Evolutionary conservation across 352 stramenopile species (phyloP).

Genomic region (Globisporangium paroecandrum): DNA sequence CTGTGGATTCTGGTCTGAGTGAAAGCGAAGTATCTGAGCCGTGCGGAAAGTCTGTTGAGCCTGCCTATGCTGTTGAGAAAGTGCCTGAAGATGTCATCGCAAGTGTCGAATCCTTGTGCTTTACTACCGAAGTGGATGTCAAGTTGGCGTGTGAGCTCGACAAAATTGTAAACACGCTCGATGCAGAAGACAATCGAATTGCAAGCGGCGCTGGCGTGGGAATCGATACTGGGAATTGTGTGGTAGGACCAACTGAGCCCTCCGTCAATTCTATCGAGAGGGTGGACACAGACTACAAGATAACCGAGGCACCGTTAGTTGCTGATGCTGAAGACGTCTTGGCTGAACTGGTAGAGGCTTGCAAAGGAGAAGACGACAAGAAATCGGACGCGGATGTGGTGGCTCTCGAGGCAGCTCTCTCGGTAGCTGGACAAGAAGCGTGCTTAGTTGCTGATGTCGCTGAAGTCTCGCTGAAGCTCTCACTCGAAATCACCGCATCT

Average conservation of each 20-base stretch:
- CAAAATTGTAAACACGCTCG: no score
- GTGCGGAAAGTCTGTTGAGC: not conserved
- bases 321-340: not conserved
- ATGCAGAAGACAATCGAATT: not conserved
- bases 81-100: no score
- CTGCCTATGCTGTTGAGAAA: not conserved
- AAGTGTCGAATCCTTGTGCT: not conserved
- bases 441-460: slow-evolving; percentile 9
- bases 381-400: not conserved
- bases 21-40: not conserved
- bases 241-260: no score
- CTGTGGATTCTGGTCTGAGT: not conserved
- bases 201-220: not conserved
- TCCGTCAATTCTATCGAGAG: no score
- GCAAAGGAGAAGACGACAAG: not conserved
- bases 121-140: not conserved
- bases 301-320: not conserved
- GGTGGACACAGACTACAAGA: not conserved
- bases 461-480: slow-evolving; percentile 1
- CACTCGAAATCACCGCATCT: not conserved
- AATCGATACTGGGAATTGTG: not conserved
- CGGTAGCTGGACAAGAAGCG: no score
- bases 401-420: not conserved
- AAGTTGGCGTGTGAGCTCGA: not conserved
- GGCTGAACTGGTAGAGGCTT: not conserved